Conservation (phyloP, 345 rosid genomes). For the Microcos paniculata region DNA sequence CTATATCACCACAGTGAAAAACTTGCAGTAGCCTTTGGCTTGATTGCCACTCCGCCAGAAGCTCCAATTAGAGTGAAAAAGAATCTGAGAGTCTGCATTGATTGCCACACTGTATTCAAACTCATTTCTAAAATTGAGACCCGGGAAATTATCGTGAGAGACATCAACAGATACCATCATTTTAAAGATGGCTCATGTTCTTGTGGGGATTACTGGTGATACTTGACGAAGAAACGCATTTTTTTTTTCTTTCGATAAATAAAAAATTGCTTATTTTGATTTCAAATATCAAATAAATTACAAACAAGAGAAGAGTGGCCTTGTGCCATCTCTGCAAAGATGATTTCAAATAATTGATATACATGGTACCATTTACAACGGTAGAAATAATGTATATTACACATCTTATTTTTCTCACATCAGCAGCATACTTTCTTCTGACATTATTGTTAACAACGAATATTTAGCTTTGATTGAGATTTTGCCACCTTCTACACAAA, state of each 20-base stretch:
- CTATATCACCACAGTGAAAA: slow-evolving; percentile 59
- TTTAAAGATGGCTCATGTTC: slow-evolving; percentile 65
- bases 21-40: slow-evolving; percentile 65
- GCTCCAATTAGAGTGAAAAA: slow-evolving; percentile 63
- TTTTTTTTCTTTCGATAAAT: background rate
- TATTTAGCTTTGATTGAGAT: slow-evolving; percentile 83
- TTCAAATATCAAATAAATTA: background rate
- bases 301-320: background rate
- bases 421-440: slow-evolving; percentile 66
- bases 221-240: background rate
- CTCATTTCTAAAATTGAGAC: slow-evolving; percentile 51
- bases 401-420: slow-evolving; percentile 31
- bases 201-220: slow-evolving; percentile 64
- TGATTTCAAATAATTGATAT: slow-evolving; percentile 10
- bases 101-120: slow-evolving; percentile 53
- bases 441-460: slow-evolving; percentile 71
- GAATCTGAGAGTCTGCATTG: slow-evolving; percentile 61
- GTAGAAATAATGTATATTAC: slow-evolving; percentile 7
- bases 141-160: slow-evolving; percentile 62
- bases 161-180: slow-evolving; percentile 62
- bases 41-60: slow-evolving; percentile 56
- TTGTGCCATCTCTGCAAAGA: background rate
- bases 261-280: background rate
- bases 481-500: slow-evolving; percentile 67
- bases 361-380: slow-evolving; percentile 24